Base-by-base conservation (phyloP, 345 rosid species). In the Syzygium aqueum region DNA sequence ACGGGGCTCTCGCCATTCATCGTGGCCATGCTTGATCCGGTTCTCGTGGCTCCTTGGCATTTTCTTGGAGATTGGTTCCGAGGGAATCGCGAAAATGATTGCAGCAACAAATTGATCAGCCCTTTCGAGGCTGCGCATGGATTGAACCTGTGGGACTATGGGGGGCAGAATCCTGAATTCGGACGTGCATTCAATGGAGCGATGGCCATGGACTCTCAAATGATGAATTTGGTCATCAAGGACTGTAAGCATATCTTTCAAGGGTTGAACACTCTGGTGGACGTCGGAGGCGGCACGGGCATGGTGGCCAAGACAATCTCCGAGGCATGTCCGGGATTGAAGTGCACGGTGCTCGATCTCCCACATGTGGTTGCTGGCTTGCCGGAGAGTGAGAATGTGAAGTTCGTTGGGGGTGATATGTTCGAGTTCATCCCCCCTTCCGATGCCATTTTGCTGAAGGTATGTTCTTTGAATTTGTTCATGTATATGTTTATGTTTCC, bases 201-300 rank as follows among this genome's bases (percentile, higher is more conserved):
- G 11, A 92, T 92, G 95, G 89, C 90, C 3, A 53, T 93, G 85
- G 95, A 94, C 86, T 90, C 93, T 28, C 86, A 85, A 56, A 85
- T 89, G 90, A 89, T 85, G 53, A 84, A 85, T 77, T 51, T 89
- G 85, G 86, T 92, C n/a, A 65, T 90, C 25, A 85, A 80, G 51
- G 94, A 92, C 21, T 87, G 88, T 52, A 88, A 87, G 51, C 87
- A 87, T 7, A 88, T 91, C 43, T 92, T 94, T 11, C 90, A 94
- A n/a, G 93, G 92, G 40, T 49, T 91, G 85, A 61, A 10, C 27
- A 90, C 94, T 49, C 7, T 92, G 63, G 92, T 92, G 49, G 94
- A 94, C 57, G 94, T 92, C 13, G 94, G 94, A 3, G 94, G 94
- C 17, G 92, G 95, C 5, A 93, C 89, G 0, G 93, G 95, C 51